These are phyloP conservation scores for Naganishia vaughanmartiniae DNA, from an alignment of 768 basidiomycete species.

Conservation along the genomic window DNA sequence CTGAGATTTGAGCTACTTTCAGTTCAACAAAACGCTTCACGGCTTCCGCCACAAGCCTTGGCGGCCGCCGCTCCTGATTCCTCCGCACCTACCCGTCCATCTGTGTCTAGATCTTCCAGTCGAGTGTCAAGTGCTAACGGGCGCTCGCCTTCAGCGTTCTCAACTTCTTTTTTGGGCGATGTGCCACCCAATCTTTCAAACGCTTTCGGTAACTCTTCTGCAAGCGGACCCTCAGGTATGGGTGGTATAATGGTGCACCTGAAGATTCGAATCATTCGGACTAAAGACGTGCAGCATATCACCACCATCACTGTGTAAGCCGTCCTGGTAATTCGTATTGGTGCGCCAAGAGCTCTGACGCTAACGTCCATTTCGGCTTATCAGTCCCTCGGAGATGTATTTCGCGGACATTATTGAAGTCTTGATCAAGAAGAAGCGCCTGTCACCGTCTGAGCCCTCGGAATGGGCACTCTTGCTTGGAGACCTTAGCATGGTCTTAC, in stretches of 20 bases:
- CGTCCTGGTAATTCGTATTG: not conserved
- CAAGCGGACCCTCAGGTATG: conserved; percentile 51
- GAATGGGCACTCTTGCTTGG: conserved; percentile 61
- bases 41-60: conserved; percentile 60
- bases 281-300: conserved; percentile 75
- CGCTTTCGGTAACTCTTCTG: conserved; percentile 53
- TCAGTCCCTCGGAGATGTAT: conserved; percentile 77
- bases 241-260: conserved; percentile 70
- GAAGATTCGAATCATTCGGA: conserved; percentile 74
- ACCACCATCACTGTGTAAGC: conserved; percentile 89
- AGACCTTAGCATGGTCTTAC: conserved; percentile 61
- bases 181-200: conserved; percentile 51
- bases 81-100: conserved; percentile 1
- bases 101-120: conserved; percentile 18
- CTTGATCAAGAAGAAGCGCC: conserved; percentile 48
- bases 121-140: conserved; percentile 20
- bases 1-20: not conserved
- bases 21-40: conserved; percentile 74
- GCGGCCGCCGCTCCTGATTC: conserved; percentile 5
- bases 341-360: not conserved
- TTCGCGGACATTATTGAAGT: conserved; percentile 91
- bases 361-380: not conserved
- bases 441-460: conserved; percentile 55
- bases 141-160: conserved; percentile 46
- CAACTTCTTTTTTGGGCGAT: conserved; percentile 43